Evolutionary conservation across 495 filamentous ascomycete species (phyloP).

Genomic region (Aspergillus carlsbadensis): DNA sequence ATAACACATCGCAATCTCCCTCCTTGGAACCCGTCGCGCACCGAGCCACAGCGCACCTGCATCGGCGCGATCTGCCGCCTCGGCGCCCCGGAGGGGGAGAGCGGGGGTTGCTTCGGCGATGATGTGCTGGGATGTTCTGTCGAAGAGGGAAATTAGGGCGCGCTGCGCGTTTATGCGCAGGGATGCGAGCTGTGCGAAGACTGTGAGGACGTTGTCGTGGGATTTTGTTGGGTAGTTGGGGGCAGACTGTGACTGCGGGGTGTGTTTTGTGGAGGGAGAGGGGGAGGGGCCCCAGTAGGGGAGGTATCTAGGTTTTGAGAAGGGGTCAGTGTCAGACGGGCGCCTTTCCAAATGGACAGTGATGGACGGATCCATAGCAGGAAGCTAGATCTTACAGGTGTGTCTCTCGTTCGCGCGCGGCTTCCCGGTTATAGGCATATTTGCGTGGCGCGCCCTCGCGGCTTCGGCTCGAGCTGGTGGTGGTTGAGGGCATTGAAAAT

Average conservation of each 20-base stretch:
- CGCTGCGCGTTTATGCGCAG: constrained; percentile 7
- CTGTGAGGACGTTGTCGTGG: constrained; percentile 9
- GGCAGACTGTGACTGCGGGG: constrained; percentile 3
- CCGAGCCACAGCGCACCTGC: constrained; percentile 38
- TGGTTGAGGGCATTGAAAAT: too few species aligned
- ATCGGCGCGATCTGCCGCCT: constrained; percentile 17
- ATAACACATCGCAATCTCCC: constrained; percentile 22
- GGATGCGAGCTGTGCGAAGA: constrained; percentile 8
- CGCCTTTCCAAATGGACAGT: too few species aligned
- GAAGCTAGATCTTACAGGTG: too few species aligned
- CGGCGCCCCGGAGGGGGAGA: constrained; percentile 31
- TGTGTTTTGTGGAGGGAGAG: too few species aligned
- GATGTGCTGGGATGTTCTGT: constrained; percentile 44
- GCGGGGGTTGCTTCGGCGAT: constrained; percentile 49
- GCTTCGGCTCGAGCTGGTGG: too few species aligned
- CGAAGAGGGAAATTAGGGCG: constrained; percentile 18
- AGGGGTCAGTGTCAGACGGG: too few species aligned
- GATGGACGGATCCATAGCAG: too few species aligned
- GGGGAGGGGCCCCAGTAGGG: constrained; percentile 12
- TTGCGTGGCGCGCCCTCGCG: too few species aligned
- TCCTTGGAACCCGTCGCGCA: constrained; percentile 29
- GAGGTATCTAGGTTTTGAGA: too few species aligned
- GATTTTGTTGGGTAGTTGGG: background rate
- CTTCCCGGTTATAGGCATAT: too few species aligned
- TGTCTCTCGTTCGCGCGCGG: too few species aligned